A percentile compares a stretch with the other conserved stretches of the same genome.
Conservation (phyloP, 441 rosid species). For the Aleurites moluccanus region DNA sequence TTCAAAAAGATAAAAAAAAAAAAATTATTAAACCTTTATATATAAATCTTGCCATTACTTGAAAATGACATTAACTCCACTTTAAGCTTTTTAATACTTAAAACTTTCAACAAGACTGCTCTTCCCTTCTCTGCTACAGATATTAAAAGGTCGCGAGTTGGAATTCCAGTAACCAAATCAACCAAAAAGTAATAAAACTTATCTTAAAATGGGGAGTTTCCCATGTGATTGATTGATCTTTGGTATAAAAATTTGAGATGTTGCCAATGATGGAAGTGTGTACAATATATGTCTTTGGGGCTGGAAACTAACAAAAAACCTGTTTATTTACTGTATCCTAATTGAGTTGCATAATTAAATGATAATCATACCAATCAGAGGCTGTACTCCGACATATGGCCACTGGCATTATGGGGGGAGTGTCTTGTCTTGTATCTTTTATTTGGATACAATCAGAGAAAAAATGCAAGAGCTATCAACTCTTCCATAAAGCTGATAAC, state of each 20-base stretch:
- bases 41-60: background rate
- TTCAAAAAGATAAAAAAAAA: too few species aligned
- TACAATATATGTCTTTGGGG: background rate
- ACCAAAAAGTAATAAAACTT: too few species aligned
- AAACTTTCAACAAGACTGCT: background rate
- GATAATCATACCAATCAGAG: conserved; percentile 27
- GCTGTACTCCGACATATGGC: conserved; percentile 32
- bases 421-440: conserved; percentile 46
- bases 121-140: background rate
- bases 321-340: conserved; percentile 17
- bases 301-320: conserved; percentile 28
- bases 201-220: too few species aligned
- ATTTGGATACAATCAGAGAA: conserved; percentile 47
- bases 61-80: background rate
- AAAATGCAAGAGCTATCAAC: conserved; percentile 33
- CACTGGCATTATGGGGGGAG: conserved; percentile 33
- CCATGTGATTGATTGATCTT: too few species aligned
- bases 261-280: conserved; percentile 16
- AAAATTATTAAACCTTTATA: conserved; percentile 6
- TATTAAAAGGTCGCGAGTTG: too few species aligned
- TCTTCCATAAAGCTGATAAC: conserved; percentile 37
- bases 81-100: conserved; percentile 3
- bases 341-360: conserved; percentile 23
- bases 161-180: too few species aligned
- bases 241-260: conserved; percentile 7